Evolutionary conservation across 2,329 filamentous ascomycete genomes (phyloP), one percentile per base, ranked within the genome.

Genomic region (Exophiala oligosperma): DNA sequence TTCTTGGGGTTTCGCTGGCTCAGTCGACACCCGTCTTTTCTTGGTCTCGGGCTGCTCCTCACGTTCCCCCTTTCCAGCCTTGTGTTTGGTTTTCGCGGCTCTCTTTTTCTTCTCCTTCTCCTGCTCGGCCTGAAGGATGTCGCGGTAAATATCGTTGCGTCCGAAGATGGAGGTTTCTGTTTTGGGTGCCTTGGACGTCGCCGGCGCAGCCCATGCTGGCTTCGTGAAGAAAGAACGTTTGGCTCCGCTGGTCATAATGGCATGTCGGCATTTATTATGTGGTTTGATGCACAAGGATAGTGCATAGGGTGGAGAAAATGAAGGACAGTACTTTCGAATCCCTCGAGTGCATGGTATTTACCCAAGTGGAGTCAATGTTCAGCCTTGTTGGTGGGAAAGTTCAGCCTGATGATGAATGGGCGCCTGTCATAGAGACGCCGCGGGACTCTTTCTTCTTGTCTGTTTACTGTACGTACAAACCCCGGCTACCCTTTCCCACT

Each of bases 191-290:
- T 53, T n/a, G 2, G 54, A 29, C n/a, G 48, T 32, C 9, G 52
- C 12, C 5, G 62, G 28, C 8, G 65, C 59, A 14, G 79, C 76
- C 77, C 79, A 81, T 23, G 75, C 71, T 48, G 81, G 78, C 62
- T 81, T 82, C 51, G 80, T 84, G 72, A 86, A 86, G 17, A 84
- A 75, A 0, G 77, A 78, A 40, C 76, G 75, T 73, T 77, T 78
- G 48, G 57, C 55, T 23, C 57, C 57, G 49, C 40, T 56, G 29
- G 52, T 32, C 59, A 61, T 61, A 21, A 35, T 49, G 43, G 43
- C n/a, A 43, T 43, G 24, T 14, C 17, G 29, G 8, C 14, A 12
- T 9, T 8, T 17, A 2, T 24, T 17, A 11, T 49, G 35, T n/a
- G 17, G 11, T 53, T 14, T 46, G 49, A 43, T 37, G 21, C 17